These are phyloP conservation scores for Leucocoprinus sp. DNA, from an alignment of 768 basidiomycete genomes.

Conservation along the genomic window DNA sequence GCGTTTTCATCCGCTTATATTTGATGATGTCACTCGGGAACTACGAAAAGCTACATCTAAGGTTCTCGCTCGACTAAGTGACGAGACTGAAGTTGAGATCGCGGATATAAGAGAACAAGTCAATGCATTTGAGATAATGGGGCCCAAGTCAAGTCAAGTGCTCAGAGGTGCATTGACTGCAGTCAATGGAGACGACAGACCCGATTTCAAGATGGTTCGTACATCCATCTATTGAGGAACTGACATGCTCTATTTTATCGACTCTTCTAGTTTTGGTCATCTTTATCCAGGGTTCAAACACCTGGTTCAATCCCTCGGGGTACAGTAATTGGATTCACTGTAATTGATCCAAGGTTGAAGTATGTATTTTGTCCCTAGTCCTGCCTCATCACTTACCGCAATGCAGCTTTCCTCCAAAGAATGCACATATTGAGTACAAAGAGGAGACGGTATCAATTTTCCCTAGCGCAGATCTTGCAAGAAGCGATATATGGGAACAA, in stretches of 20 bases:
- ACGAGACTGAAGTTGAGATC: slow-evolving; percentile 46
- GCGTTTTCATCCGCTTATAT: slow-evolving; percentile 7
- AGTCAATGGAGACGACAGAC: slow-evolving; percentile 36
- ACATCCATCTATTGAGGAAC: not conserved
- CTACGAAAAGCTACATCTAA: slow-evolving; percentile 5
- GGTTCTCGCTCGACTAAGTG: slow-evolving; percentile 7
- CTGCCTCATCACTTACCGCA: slow-evolving; percentile 3
- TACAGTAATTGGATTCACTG: slow-evolving; percentile 70
- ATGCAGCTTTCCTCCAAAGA: slow-evolving; percentile 76
- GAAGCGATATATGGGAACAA: slow-evolving; percentile 70
- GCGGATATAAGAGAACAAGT: slow-evolving; percentile 63
- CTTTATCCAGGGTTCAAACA: slow-evolving; percentile 50
- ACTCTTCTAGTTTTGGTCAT: slow-evolving; percentile 59
- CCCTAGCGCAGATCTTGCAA: slow-evolving; percentile 53
- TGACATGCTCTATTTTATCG: not conserved
- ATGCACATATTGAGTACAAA: slow-evolving; percentile 37
- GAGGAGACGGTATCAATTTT: slow-evolving; percentile 29
- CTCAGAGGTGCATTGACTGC: slow-evolving; percentile 55
- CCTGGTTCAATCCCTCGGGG: slow-evolving; percentile 63
- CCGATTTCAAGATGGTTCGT: slow-evolving; percentile 52
- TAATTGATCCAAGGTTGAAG: slow-evolving; percentile 84
- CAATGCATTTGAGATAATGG: slow-evolving; percentile 85
- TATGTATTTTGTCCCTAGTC: slow-evolving; percentile 24
- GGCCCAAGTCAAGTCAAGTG: slow-evolving; percentile 74
- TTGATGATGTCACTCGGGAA: slow-evolving; percentile 4